phyloP scores from a whole-genome alignment of 2,329 filamentous ascomycete species.

The Onygenales sp. region DNA sequence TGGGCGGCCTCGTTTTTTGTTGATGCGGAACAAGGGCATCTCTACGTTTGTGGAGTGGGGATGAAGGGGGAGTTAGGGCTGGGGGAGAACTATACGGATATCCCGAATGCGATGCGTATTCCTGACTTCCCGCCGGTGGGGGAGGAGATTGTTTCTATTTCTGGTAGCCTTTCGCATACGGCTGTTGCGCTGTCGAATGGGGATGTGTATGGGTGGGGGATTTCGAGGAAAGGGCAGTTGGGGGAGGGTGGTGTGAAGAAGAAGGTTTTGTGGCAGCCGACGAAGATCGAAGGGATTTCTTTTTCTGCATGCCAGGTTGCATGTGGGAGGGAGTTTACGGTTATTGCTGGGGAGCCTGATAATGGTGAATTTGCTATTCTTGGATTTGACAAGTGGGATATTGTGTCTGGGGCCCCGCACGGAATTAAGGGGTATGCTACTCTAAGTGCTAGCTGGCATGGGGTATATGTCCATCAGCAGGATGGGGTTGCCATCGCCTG shows the following conservation, averaged over 20 bases:
- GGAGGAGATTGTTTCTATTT: conserved; percentile 52
- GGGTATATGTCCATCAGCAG: conserved; percentile 58
- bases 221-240: conserved; percentile 74
- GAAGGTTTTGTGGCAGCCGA: conserved; percentile 48
- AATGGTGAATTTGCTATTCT: conserved; percentile 57
- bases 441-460: conserved; percentile 73
- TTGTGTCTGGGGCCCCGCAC: conserved; percentile 49
- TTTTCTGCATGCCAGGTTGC: conserved; percentile 60
- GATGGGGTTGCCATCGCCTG: conserved; percentile 58
- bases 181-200: conserved; percentile 66
- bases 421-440: conserved; percentile 52
- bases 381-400: conserved; percentile 65
- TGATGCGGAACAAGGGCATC: conserved; percentile 29
- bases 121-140: conserved; percentile 54
- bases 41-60: conserved; percentile 59
- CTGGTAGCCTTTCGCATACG: conserved; percentile 69
- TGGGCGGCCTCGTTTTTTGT: conserved; percentile 68
- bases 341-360: conserved; percentile 48
- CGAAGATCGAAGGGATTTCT: conserved; percentile 46
- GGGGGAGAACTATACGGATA: conserved; percentile 29
- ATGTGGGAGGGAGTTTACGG: conserved; percentile 81
- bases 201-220: conserved; percentile 80
- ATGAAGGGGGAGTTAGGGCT: conserved; percentile 64
- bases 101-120: conserved; percentile 39
- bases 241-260: conserved; percentile 45